Conservation (phyloP, 2,329 filamentous ascomycete species). For the Pseudocercospora fijiensis region DNA sequence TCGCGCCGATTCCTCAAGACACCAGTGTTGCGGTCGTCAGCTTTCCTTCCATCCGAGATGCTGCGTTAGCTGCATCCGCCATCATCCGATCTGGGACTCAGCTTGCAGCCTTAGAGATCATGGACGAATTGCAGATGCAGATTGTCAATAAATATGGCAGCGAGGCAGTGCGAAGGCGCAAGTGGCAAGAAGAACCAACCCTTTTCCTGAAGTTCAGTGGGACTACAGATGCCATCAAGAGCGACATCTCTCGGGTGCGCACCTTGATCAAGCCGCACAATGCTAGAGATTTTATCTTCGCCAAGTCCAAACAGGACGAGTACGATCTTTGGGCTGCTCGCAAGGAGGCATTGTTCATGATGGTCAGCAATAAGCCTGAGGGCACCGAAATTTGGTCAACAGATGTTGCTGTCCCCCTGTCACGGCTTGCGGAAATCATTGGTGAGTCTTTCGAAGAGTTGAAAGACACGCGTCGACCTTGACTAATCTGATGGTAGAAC, state of each 20-base stretch:
- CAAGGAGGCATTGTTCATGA: slow-evolving; percentile 62
- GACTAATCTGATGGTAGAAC: slow-evolving; percentile 49
- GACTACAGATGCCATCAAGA: slow-evolving; percentile 70
- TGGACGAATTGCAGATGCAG: slow-evolving; percentile 82
- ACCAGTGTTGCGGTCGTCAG: slow-evolving; percentile 76
- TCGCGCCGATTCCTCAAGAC: slow-evolving; percentile 72
- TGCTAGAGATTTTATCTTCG: slow-evolving; percentile 24
- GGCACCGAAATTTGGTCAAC: slow-evolving; percentile 62
- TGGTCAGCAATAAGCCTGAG: slow-evolving; percentile 56
- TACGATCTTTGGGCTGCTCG: slow-evolving; percentile 57
- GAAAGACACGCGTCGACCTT: neutral
- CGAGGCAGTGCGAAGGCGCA: slow-evolving; percentile 66
- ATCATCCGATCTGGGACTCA: slow-evolving; percentile 75
- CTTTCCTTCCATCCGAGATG: slow-evolving; percentile 74
- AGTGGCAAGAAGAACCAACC: slow-evolving; percentile 74
- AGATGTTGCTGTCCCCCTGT: slow-evolving; percentile 62
- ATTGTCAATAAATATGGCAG: slow-evolving; percentile 64
- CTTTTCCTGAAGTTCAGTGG: slow-evolving; percentile 76
- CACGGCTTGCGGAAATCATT: slow-evolving; percentile 61
- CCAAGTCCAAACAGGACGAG: slow-evolving; percentile 24
- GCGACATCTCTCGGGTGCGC: slow-evolving; percentile 70
- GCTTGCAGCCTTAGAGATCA: slow-evolving; percentile 77
- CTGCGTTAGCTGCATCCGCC: slow-evolving; percentile 69
- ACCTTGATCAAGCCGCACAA: slow-evolving; percentile 57
- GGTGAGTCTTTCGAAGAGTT: neutral